Evolutionary conservation across 306 rosid species (phyloP).

Genomic region (Begonia peltatifolia): DNA sequence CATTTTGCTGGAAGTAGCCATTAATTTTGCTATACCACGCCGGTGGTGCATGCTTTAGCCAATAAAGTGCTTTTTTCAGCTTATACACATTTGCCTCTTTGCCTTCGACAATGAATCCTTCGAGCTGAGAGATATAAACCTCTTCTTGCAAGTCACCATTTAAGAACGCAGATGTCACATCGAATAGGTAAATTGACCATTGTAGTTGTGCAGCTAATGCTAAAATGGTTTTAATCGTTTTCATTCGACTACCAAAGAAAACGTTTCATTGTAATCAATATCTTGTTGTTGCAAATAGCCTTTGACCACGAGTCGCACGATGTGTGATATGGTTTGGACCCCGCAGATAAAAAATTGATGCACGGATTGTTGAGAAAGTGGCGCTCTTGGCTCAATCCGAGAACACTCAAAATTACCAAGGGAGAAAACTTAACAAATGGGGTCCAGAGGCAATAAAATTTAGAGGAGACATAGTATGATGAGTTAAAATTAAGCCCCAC

Average conservation of each 20-base stretch:
- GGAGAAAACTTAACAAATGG: too few species aligned
- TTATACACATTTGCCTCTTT: not conserved
- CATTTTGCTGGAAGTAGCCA: too few species aligned
- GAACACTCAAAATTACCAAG: too few species aligned
- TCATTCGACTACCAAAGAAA: not conserved
- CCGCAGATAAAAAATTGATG: too few species aligned
- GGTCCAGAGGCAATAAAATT: too few species aligned
- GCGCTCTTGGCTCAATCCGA: too few species aligned
- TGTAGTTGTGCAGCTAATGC: not conserved
- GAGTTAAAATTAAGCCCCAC: too few species aligned
- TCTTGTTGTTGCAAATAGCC: not conserved
- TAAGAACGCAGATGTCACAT: not conserved
- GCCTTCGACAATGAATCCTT: not conserved
- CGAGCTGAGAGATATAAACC: not conserved
- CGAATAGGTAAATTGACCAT: not conserved
- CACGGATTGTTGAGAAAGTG: too few species aligned
- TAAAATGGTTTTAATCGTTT: not conserved
- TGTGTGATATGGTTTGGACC: too few species aligned
- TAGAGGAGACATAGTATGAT: too few species aligned
- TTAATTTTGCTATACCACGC: conserved; percentile 1
- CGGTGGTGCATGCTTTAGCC: not conserved
- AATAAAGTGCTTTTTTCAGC: not conserved
- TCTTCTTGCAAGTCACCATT: not conserved
- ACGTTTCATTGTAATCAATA: not conserved
- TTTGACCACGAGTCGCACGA: not conserved